Evolutionary conservation across 2,329 filamentous ascomycete genomes (phyloP).

Genomic region (Talaromyces sp.): DNA sequence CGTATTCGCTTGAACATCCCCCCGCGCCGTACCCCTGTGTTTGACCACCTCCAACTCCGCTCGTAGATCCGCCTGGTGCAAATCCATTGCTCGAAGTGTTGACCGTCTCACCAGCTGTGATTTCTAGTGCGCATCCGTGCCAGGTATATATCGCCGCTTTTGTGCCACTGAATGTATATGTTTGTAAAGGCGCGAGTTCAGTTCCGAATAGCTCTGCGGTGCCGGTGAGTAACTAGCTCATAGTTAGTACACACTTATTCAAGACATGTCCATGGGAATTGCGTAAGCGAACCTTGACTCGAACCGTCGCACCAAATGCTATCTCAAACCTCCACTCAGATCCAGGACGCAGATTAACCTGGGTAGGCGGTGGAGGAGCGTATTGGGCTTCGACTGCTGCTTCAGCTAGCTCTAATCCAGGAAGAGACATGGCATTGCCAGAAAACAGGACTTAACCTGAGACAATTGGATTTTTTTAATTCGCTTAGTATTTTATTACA

Average conservation of each 20-base stretch:
- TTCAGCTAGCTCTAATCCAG: constrained; percentile 67
- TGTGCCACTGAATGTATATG: constrained; percentile 75
- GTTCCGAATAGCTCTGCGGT: constrained; percentile 93
- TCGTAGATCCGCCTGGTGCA: constrained; percentile 24
- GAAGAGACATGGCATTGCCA: constrained; percentile 62
- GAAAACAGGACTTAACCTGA: neutral
- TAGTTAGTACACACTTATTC: neutral
- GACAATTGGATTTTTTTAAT: neutral
- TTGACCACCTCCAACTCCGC: constrained; percentile 51
- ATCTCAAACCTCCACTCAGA: constrained; percentile 80
- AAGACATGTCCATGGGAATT: neutral
- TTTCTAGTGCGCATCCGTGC: constrained; percentile 82
- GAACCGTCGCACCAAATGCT: constrained; percentile 51
- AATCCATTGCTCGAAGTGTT: constrained; percentile 32
- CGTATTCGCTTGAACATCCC: constrained; percentile 65
- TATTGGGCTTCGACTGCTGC: constrained; percentile 50
- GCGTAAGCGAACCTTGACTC: constrained; percentile 48
- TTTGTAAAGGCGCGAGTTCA: constrained; percentile 76
- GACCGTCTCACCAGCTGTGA: constrained; percentile 59
- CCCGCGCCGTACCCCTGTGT: constrained; percentile 45
- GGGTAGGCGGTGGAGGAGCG: constrained; percentile 38
- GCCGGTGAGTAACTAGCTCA: constrained; percentile 64
- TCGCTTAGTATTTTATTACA: neutral
- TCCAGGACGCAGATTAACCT: constrained; percentile 58
- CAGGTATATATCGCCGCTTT: constrained; percentile 90